phyloP scores from a whole-genome alignment of 495 filamentous ascomycete species.

The Lasiosphaeris hirsuta region DNA sequence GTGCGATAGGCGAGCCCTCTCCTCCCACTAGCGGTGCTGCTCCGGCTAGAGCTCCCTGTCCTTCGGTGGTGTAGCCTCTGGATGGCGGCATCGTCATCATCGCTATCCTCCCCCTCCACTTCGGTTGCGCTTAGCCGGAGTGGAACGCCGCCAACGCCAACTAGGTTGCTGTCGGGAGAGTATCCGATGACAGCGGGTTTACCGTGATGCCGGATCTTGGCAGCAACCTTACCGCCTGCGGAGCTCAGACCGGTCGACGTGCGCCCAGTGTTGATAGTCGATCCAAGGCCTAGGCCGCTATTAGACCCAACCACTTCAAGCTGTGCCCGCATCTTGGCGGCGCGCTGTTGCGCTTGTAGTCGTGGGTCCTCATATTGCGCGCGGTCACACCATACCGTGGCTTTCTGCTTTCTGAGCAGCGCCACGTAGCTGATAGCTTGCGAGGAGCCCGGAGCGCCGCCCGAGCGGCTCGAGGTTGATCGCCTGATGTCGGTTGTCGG shows the following conservation, averaged over 20 bases:
- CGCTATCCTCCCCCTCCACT: constrained; percentile 77
- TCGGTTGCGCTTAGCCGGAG: constrained; percentile 91
- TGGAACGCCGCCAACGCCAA: constrained; percentile 73
- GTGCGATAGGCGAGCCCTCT: constrained; percentile 55
- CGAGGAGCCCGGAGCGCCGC: constrained; percentile 50
- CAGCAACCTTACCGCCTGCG: constrained; percentile 51
- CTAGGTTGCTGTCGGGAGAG: constrained; percentile 66
- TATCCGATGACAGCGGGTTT: constrained; percentile 68
- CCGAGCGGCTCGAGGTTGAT: constrained; percentile 68
- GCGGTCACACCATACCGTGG: constrained; percentile 97
- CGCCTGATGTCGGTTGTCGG: constrained; percentile 64
- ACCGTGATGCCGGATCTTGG: constrained; percentile 80
- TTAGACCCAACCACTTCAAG: constrained; percentile 62
- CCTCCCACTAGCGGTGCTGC: constrained; percentile 67
- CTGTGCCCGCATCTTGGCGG: constrained; percentile 78
- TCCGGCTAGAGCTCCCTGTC: constrained; percentile 72
- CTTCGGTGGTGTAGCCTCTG: constrained; percentile 62
- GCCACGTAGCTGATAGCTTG: constrained; percentile 82
- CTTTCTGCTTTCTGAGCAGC: constrained; percentile 90
- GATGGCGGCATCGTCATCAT: constrained; percentile 63
- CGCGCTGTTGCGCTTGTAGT: constrained; percentile 70
- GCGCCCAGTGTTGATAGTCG: constrained; percentile 44
- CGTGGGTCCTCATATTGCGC: constrained; percentile 89
- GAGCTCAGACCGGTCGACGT: constrained; percentile 56
- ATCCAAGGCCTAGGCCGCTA: constrained; percentile 20